These are phyloP conservation scores for Torulaspora maleeae DNA, from an alignment of 805 yeast species.

Conservation along the genomic window DNA sequence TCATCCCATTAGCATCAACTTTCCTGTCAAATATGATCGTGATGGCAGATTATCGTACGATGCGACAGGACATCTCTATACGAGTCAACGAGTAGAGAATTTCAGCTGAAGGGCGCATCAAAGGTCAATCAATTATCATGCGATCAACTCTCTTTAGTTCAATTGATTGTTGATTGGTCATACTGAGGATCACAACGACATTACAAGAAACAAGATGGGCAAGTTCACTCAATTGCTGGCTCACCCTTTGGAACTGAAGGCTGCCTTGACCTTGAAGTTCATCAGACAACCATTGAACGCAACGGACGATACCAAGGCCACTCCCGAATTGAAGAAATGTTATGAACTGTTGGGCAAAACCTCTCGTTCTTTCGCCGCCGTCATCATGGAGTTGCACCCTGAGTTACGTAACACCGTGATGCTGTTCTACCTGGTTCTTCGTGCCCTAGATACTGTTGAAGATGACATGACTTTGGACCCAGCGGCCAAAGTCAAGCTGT, in stretches of 20 bases:
- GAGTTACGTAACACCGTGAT: slow-evolving; percentile 75
- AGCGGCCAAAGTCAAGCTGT: slow-evolving; percentile 63
- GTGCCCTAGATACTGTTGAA: slow-evolving; percentile 94
- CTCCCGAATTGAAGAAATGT: slow-evolving; percentile 54
- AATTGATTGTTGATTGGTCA: not conserved
- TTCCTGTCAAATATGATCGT: no score
- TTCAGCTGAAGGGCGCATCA: not conserved
- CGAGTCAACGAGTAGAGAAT: not conserved
- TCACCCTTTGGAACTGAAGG: slow-evolving; percentile 69
- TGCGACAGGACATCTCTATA: not conserved
- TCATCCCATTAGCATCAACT: no score
- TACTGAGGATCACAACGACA: not conserved
- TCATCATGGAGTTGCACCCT: slow-evolving; percentile 85
- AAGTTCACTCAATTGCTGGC: slow-evolving; percentile 52
- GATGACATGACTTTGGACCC: slow-evolving; percentile 89
- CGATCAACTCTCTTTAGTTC: not conserved
- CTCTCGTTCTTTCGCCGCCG: slow-evolving; percentile 92
- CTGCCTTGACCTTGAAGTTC: slow-evolving; percentile 57
- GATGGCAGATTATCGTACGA: not conserved
- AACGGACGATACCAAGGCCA: slow-evolving; percentile 38
- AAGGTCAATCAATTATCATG: not conserved
- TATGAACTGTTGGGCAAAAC: slow-evolving; percentile 62
- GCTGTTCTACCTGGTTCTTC: slow-evolving; percentile 77
- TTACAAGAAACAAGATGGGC: slow-evolving; percentile 42
- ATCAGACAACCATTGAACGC: slow-evolving; percentile 55